Base-by-base conservation (phyloP, 805 yeast genomes). In the Lipomyces sp. region DNA sequence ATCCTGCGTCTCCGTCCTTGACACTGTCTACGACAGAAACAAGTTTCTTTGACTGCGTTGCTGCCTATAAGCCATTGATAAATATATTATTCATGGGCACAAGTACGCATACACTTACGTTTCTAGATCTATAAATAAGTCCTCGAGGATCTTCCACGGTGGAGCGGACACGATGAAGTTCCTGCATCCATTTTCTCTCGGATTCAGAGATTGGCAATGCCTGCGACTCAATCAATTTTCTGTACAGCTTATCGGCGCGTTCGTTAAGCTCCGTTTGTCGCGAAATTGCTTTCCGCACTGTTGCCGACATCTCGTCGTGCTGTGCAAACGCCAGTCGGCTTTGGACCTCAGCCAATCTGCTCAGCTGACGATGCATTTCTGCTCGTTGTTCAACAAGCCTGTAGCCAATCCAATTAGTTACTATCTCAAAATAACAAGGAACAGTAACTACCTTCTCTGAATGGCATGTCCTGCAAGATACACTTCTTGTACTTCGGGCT, bases 111-210 rank as follows among this genome's bases (percentile, higher is more conserved):
- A 37, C 4, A 57, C 62, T 58, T 53, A 63, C 65, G 11, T 30
- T 30, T 30, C 30, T 32, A 10, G 56, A n/a, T 35, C 66, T 55
- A 30, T 58, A 42, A 11, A 32, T 32, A 11, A 65, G 54, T 5
- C 69, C 71, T 13, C 65, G 51, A 64, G 70, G 5, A 35, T 59
- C 59, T 62, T 71, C 71, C 62, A 73, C 53, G 56, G 74, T 51
- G 42, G 66, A 59, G 66, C 76, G 75, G 60, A 82, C 80, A 30
- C 78, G 72, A 45, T 74, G 69, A 7, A 85, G 75, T 70, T 83
- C 86, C 39, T 74, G 76, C 64, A 82, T 78, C 86, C 87, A 85
- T 33, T 69, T 74, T 61, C 76, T 75, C 71, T 85, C 88, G 10
- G 78, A 73, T 2, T 74, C 74, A 59, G 81, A 78, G 39, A 84